A percentile compares a stretch with the other conserved stretches of the same genome.
Conservation (phyloP, 768 basidiomycete species). For the Panellus pusillus region DNA sequence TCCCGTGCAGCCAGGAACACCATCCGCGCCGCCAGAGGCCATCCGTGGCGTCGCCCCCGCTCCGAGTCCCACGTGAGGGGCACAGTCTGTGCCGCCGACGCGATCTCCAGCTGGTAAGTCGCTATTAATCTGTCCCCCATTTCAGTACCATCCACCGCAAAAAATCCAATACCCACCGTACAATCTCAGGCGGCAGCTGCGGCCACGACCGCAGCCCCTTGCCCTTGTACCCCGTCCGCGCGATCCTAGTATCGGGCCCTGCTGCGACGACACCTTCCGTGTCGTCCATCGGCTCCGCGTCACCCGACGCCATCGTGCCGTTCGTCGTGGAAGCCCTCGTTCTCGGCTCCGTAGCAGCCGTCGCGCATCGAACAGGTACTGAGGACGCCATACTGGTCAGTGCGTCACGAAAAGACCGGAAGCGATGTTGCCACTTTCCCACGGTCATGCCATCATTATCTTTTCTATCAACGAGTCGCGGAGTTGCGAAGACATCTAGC, state of each 20-base stretch:
- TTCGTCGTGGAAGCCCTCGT: neutral
- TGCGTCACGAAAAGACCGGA: too few species aligned
- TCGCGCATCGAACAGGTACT: neutral
- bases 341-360: neutral
- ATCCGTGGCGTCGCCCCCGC: neutral
- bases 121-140: constrained; percentile 5
- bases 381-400: too few species aligned
- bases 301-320: too few species aligned
- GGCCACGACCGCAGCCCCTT: constrained; percentile 17
- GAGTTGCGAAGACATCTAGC: too few species aligned
- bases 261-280: too few species aligned
- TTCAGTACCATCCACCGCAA: neutral
- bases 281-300: too few species aligned
- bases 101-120: neutral
- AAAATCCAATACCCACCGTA: constrained; percentile 9
- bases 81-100: neutral
- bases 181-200: constrained; percentile 15
- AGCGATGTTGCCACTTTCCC: too few species aligned
- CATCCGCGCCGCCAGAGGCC: neutral
- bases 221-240: constrained; percentile 14
- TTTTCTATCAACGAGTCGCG: too few species aligned
- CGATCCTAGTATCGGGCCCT: neutral
- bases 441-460: too few species aligned
- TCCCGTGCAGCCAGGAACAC: constrained; percentile 7
- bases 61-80: constrained; percentile 1